Percentiles rank a stretch among this genome's conserved stretches.
Evolutionary conservation across 768 basidiomycete species (phyloP).

Genomic region (Auriculariales sp.): DNA sequence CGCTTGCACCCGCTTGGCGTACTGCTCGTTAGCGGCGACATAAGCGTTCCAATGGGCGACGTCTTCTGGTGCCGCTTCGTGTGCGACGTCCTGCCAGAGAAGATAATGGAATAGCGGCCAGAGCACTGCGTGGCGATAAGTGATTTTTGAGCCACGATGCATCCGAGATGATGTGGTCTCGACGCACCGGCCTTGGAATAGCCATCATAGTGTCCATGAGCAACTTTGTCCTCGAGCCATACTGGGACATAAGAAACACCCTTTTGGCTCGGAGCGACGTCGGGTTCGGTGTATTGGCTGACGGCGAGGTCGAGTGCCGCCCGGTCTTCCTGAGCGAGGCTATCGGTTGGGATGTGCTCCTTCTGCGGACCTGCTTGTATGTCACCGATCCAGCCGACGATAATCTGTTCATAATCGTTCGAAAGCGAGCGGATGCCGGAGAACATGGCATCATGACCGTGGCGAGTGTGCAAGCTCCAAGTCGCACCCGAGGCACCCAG

Average conservation of each 20-base stretch:
- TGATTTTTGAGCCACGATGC: conserved; percentile 21
- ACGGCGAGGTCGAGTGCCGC: conserved; percentile 52
- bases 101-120: conserved; percentile 99
- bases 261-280: conserved; percentile 18
- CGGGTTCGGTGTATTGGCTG: conserved; percentile 26
- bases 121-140: conserved; percentile 74
- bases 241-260: conserved; percentile 74
- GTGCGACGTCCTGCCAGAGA: conserved; percentile 92
- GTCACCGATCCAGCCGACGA: conserved; percentile 92
- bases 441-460: conserved; percentile 92
- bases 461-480: conserved; percentile 69
- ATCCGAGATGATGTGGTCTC: conserved; percentile 5
- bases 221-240: conserved; percentile 79
- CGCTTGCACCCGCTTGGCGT: conserved; percentile 58
- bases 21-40: conserved; percentile 69
- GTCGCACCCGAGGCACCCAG: conserved; percentile 7
- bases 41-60: conserved; percentile 68
- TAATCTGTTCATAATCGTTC: conserved; percentile 74
- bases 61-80: conserved; percentile 77
- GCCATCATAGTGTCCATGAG: conserved; percentile 90
- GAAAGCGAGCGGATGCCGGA: conserved; percentile 80
- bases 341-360: conserved; percentile 30
- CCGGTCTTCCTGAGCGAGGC: conserved; percentile 48
- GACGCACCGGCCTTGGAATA: conserved; percentile 92
- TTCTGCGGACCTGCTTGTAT: conserved; percentile 33